A percentile compares a stretch with the other conserved stretches of the same genome.
phyloP scores from a whole-genome alignment of 305 asterid genomes.

The Petunia hybrid region DNA sequence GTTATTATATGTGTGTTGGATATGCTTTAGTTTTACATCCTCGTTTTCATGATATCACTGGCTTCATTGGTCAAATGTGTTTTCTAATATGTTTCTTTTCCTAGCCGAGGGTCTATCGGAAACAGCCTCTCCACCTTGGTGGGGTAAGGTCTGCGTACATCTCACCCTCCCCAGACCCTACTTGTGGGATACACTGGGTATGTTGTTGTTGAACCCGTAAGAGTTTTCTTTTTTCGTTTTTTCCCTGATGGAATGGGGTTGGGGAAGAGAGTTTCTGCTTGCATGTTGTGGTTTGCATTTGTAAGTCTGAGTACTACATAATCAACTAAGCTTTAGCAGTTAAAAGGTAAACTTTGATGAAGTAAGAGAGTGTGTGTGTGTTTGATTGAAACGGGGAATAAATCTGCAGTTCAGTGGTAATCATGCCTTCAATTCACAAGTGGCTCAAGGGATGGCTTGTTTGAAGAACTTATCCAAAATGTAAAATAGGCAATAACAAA shows the following conservation, averaged over 20 bases:
- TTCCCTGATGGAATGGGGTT: neutral
- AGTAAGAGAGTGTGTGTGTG: neutral
- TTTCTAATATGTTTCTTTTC: no score
- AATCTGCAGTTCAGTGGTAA: constrained; percentile 1
- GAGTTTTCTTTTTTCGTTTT: no score
- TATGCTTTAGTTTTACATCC: no score
- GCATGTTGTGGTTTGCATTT: constrained; percentile 12
- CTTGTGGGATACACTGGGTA: no score
- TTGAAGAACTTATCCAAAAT: constrained; percentile 20
- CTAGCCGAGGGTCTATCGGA: no score
- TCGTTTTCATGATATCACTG: no score
- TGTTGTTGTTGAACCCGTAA: neutral
- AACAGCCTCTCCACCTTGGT: no score
- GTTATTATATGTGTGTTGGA: no score
- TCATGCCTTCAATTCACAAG: neutral
- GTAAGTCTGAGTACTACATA: constrained; percentile 1
- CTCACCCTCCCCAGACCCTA: no score
- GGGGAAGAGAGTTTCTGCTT: constrained; percentile 17
- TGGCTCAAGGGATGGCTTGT: constrained; percentile 1
- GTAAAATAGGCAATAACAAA: neutral
- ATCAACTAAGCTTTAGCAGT: neutral
- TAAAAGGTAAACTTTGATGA: neutral
- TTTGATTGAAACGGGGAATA: constrained; percentile 3
- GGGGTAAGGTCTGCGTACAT: no score
- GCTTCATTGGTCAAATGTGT: no score